A percentile compares a stretch with the other conserved stretches of the same genome.
These are phyloP conservation scores for Haplosporangium sp. DNA, from an alignment of 371 early-diverging fungal species.

Conservation along the genomic window DNA sequence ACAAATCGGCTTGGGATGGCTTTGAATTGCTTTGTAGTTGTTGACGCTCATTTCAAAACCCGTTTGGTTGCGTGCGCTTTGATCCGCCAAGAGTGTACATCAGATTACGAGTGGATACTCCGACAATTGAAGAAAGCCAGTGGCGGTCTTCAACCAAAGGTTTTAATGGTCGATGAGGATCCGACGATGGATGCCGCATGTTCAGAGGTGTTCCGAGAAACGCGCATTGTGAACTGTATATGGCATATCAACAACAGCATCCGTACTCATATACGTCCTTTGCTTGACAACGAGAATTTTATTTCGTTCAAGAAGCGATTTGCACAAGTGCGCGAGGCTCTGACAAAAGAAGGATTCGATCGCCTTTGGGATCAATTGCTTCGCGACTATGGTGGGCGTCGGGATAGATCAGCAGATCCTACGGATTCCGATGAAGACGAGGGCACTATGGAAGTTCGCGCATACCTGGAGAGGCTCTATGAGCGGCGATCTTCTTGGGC, in stretches of 20 bases:
- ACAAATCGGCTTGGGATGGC: slow-evolving; percentile 9
- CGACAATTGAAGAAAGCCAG: background rate
- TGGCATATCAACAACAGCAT: no score
- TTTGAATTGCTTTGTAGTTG: background rate
- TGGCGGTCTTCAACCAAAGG: background rate
- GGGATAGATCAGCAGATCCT: no score
- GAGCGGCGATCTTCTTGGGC: background rate
- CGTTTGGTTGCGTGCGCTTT: slow-evolving; percentile 11
- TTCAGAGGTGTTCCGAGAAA: background rate
- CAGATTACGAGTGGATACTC: slow-evolving; percentile 10
- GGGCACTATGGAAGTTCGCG: background rate
- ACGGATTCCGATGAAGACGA: background rate
- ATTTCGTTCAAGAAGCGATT: no score
- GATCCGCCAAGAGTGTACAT: slow-evolving; percentile 2
- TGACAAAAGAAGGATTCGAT: background rate
- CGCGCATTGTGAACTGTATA: no score
- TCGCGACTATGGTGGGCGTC: no score
- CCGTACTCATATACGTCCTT: no score
- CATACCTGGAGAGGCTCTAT: background rate
- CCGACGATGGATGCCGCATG: background rate
- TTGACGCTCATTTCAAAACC: slow-evolving; percentile 5
- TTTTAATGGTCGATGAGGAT: slow-evolving; percentile 6
- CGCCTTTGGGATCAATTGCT: background rate
- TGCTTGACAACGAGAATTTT: no score
- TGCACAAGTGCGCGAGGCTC: no score